phyloP scores from a whole-genome alignment of 345 rosid genomes.

The Populus simonii region DNA sequence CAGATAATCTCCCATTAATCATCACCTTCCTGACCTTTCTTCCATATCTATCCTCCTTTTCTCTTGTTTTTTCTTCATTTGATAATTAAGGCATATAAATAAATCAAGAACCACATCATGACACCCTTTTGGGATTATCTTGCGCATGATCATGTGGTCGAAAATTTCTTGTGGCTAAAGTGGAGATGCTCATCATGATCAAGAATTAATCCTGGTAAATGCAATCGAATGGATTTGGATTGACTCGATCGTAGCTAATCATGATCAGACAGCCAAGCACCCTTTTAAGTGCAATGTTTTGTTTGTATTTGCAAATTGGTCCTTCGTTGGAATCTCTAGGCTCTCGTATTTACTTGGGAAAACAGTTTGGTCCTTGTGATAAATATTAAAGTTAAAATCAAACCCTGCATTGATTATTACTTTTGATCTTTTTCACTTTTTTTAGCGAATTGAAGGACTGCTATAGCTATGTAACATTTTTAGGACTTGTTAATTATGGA shows the following conservation, averaged over 20 bases:
- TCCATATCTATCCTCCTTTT: background rate
- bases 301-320: too few relatives aligned
- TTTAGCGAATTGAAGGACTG: too few relatives aligned
- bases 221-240: too few relatives aligned
- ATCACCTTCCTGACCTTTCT: background rate
- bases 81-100: background rate
- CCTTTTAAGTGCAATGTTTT: background rate
- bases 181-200: background rate
- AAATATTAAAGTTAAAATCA: too few relatives aligned
- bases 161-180: too few relatives aligned
- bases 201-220: background rate
- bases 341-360: too few relatives aligned
- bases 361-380: too few relatives aligned
- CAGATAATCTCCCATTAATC: background rate
- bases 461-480: too few relatives aligned
- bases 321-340: too few relatives aligned
- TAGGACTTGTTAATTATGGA: too few relatives aligned
- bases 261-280: background rate
- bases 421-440: too few relatives aligned
- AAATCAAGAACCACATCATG: conserved; percentile 1
- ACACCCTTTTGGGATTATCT: background rate
- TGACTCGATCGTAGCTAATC: background rate
- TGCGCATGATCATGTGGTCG: background rate
- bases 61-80: background rate
- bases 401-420: too few relatives aligned